These are phyloP conservation scores for Coemansia sp. DNA, from an alignment of 192 early-diverging fungal genomes.

Conservation along the genomic window DNA sequence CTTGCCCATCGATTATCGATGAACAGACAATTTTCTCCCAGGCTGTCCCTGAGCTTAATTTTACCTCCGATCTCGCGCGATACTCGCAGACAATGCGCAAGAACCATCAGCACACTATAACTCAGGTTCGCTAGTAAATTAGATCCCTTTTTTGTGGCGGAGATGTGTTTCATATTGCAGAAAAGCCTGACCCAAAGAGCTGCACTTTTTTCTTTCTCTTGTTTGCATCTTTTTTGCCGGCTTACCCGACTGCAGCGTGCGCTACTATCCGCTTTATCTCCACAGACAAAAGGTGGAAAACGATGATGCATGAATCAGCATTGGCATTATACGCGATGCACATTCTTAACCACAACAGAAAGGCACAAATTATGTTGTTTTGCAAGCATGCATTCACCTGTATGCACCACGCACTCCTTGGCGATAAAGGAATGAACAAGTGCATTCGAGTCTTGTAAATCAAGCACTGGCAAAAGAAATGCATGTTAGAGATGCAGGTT, in stretches of 20 bases:
- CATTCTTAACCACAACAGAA: constrained; percentile 7
- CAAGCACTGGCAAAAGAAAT: neutral
- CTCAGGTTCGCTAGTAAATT: neutral
- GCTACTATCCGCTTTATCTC: neutral
- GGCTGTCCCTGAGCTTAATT: neutral
- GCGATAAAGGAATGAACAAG: neutral
- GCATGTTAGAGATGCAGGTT: neutral
- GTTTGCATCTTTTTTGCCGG: neutral
- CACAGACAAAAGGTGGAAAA: neutral
- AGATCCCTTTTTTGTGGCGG: neutral
- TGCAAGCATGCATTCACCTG: neutral
- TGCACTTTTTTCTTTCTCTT: neutral
- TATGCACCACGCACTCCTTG: neutral
- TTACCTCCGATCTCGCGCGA: neutral
- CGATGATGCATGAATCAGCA: neutral
- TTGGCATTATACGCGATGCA: constrained; percentile 6
- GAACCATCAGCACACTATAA: neutral
- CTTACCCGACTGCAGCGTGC: constrained; percentile 1
- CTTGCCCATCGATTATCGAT: constrained; percentile 7
- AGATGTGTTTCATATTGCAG: neutral
- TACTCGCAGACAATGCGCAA: neutral
- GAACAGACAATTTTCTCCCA: neutral
- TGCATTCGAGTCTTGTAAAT: constrained; percentile 1
- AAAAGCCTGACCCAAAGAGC: neutral
- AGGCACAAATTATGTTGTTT: neutral